Base-by-base conservation (phyloP, 1,139 yeast species). In the Meyerozyma sp. region DNA sequence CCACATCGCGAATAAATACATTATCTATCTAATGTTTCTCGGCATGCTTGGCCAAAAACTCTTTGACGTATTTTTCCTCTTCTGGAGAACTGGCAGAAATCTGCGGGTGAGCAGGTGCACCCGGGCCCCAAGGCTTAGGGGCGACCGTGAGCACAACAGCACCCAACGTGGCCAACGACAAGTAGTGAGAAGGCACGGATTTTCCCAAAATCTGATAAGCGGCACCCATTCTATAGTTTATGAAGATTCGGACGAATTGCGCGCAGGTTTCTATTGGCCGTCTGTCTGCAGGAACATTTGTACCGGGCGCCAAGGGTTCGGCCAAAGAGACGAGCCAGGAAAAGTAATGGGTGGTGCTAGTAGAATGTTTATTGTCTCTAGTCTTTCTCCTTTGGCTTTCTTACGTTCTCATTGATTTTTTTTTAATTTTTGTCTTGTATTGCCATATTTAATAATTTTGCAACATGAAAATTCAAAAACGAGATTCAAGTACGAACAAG, bases 61-160 rank as follows among this genome's bases (percentile, higher is more conserved):
- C 73, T 56, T 66, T 62, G 47, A 70, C 67, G 72, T 84, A 91
- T 67, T 84, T 83, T 66, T 87, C 96, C 73, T 91, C 98, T 57
- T 89, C 97, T 55, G 90, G 81, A 46, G 90, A 79, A 46, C 81
- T 66, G 51, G 96, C 95, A 54, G 80, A 78, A 65, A 89, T 78
- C 45, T 84, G 73, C 49, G 93, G 89, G 56, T 73, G 73, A 49
- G 73, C 68, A 50, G 84, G 79, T 51, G 79, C 75, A 51, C 79
- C 65, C 16, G 79, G 64, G 32, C 77, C 74, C 80, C 88, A 84
- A 59, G 93, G 93, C 67, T 84, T 84, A 63, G 93, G 93, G 39
- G 70, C 59, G 50, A 73, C 80, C 45, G 78, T 57, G 41, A 82
- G 64, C 36, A 73, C 75, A 48, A 84, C 85, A 32, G 79, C 66